These are phyloP conservation scores for Candida takata DNA, from an alignment of 805 yeast species.

Conservation along the genomic window DNA sequence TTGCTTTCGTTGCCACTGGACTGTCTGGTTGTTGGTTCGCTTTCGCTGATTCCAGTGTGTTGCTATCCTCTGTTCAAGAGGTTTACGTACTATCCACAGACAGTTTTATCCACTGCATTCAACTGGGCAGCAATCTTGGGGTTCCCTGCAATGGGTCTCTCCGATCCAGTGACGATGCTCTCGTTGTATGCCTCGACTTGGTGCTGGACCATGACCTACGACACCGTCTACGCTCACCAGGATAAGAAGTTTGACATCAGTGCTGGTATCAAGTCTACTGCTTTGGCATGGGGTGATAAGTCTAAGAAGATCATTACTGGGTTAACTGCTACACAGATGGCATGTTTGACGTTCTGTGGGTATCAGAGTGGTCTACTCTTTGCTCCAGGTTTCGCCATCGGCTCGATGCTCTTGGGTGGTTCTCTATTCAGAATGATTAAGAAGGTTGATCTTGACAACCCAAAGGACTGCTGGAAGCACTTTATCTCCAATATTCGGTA, in stretches of 20 bases:
- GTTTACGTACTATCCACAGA: conserved; percentile 94
- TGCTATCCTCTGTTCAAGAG: conserved; percentile 92
- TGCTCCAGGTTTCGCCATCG: conserved; percentile 80
- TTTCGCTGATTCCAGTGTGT: conserved; percentile 70
- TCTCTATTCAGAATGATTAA: conserved; percentile 64
- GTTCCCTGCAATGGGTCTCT: conserved; percentile 91
- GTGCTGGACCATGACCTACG: conserved; percentile 94
- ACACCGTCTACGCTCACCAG: conserved; percentile 96
- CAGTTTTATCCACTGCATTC: conserved; percentile 70
- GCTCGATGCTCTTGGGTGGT: conserved; percentile 60
- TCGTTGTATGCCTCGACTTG: conserved; percentile 73
- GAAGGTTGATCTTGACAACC: conserved; percentile 71
- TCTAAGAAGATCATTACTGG: conserved; percentile 65
- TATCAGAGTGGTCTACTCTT: conserved; percentile 50
- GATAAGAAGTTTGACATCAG: conserved; percentile 81
- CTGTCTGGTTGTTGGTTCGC: conserved; percentile 78
- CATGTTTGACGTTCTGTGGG: conserved; percentile 61
- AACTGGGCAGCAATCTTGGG: conserved; percentile 95
- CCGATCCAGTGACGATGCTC: conserved; percentile 67
- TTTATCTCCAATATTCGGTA: conserved; percentile 74
- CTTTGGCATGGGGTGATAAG: conserved; percentile 85
- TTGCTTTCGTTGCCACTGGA: conserved; percentile 67
- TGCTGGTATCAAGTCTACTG: conserved; percentile 94
- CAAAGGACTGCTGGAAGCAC: conserved; percentile 74
- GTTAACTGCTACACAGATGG: conserved; percentile 61